Conservation (phyloP, 2,329 filamentous ascomycete species). For the Venturiaceae sp. region DNA sequence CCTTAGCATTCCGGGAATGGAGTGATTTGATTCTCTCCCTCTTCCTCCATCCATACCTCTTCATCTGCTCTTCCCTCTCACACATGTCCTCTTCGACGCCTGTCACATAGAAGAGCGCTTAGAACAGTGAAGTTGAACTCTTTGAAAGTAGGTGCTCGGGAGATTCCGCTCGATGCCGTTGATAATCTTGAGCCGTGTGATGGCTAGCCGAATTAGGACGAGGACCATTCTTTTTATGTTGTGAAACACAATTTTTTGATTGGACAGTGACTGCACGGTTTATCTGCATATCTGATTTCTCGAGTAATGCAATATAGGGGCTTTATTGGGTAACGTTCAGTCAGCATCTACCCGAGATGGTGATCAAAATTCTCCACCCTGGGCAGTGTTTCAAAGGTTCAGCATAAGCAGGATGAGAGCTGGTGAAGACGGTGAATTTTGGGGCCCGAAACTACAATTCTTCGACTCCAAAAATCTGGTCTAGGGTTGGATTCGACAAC, state of each 20-base stretch:
- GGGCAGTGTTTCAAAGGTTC: neutral
- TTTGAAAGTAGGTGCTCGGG: too few relatives aligned
- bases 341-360: neutral
- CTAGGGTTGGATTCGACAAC: too few relatives aligned
- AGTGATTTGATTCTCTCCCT: too few relatives aligned
- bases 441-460: neutral
- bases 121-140: too few relatives aligned
- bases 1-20: too few relatives aligned
- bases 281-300: neutral
- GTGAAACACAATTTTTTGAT: neutral
- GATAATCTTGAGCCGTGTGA: neutral
- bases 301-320: neutral
- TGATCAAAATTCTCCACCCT: neutral
- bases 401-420: neutral
- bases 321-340: neutral
- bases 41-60: too few relatives aligned
- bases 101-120: too few relatives aligned
- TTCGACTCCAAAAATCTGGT: neutral
- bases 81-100: too few relatives aligned
- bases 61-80: too few relatives aligned
- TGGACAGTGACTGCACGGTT: neutral
- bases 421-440: neutral
- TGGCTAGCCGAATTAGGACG: neutral
- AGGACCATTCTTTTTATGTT: neutral
- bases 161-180: neutral